Evolutionary conservation across 1,139 yeast species (phyloP).

Genomic region (Yarrowia galli): DNA sequence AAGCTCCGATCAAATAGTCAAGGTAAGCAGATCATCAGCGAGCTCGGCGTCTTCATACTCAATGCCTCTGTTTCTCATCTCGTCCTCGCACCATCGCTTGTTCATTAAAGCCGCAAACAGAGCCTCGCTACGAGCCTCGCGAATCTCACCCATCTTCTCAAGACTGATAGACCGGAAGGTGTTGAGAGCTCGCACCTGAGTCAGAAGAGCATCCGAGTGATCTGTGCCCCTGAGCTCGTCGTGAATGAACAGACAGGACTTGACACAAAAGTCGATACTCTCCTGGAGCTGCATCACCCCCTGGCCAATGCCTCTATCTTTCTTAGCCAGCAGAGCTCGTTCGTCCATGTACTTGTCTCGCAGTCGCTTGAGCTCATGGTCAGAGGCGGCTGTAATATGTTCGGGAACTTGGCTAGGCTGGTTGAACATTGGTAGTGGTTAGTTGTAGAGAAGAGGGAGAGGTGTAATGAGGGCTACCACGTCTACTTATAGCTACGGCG

Average conservation of each 20-base stretch:
- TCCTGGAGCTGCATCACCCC: conserved; percentile 26
- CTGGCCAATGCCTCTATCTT: conserved; percentile 13
- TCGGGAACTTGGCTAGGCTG: conserved; percentile 26
- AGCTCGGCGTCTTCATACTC: not conserved
- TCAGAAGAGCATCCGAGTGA: conserved; percentile 3
- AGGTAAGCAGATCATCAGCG: conserved; percentile 2
- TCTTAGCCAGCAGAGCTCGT: not conserved
- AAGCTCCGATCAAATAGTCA: no score
- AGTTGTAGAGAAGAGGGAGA: not conserved
- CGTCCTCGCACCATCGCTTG: conserved; percentile 25
- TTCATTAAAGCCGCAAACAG: conserved; percentile 16
- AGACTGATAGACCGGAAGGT: conserved; percentile 21
- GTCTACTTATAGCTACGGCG: not conserved
- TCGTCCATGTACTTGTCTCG: conserved; percentile 13
- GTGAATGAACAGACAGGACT: conserved; percentile 21
- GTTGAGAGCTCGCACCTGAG: conserved; percentile 20
- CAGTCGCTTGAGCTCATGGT: conserved; percentile 8
- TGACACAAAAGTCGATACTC: conserved; percentile 22
- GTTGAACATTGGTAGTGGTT: conserved; percentile 5
- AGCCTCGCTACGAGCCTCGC: conserved; percentile 15
- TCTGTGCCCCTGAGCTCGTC: conserved; percentile 18
- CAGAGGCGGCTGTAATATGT: conserved; percentile 6
- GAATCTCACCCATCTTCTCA: conserved; percentile 22
- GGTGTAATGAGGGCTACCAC: not conserved
- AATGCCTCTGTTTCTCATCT: conserved; percentile 11